Evolutionary conservation across 2,329 filamentous ascomycete species (phyloP).

Genomic region (Fusarium mundagurra): DNA sequence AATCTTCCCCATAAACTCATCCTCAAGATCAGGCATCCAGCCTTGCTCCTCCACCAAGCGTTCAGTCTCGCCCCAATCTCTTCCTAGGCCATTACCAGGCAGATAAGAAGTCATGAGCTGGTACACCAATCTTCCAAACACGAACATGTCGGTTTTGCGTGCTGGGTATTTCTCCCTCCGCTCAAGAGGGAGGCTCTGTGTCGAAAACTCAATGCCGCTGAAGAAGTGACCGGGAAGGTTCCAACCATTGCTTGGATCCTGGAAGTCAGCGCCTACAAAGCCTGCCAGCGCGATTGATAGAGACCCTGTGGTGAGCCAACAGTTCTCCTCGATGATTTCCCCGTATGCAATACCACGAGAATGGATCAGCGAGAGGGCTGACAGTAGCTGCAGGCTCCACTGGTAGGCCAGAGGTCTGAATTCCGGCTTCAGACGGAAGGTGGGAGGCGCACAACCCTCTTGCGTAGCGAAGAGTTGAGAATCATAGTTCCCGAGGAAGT

Average conservation of each 20-base stretch:
- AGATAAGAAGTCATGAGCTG: background rate
- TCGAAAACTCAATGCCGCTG: no score
- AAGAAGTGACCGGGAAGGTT: no score
- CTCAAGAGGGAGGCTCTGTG: no score
- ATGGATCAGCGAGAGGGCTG: background rate
- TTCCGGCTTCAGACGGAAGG: rapidly evolving
- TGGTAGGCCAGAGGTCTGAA: background rate
- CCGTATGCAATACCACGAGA: background rate
- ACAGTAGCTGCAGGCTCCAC: background rate
- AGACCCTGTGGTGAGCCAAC: background rate
- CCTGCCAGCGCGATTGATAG: background rate
- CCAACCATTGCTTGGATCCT: background rate
- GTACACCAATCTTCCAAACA: background rate
- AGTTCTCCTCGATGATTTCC: background rate
- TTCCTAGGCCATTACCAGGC: no score
- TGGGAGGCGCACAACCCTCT: rapidly evolving
- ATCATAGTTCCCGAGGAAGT: background rate
- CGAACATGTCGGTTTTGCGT: background rate
- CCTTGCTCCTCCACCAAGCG: no score
- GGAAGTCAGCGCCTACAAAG: background rate
- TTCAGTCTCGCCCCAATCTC: no score
- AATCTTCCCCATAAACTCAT: background rate
- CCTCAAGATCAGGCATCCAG: background rate
- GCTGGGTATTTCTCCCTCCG: no score
- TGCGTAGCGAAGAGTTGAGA: background rate